These are phyloP conservation scores for Yamadazyma spencermartinsiae DNA, from an alignment of 1,139 yeast species.

Conservation along the genomic window DNA sequence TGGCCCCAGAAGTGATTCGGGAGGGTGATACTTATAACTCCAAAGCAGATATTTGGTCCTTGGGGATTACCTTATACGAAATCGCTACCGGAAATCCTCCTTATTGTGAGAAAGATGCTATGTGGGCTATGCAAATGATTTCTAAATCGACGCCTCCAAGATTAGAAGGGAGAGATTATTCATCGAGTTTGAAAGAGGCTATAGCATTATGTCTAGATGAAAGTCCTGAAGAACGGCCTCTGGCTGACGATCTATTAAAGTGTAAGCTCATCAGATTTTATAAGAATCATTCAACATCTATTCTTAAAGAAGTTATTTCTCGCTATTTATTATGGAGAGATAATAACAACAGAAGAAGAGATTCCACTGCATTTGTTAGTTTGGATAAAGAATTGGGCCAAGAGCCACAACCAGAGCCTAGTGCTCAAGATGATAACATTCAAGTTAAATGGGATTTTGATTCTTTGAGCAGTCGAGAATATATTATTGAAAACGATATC, in stretches of 20 bases:
- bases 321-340: constrained; percentile 83
- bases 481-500: constrained; percentile 66
- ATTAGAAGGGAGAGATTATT: constrained; percentile 84
- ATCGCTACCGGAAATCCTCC: constrained; percentile 98
- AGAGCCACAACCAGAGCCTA: constrained; percentile 17
- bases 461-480: constrained; percentile 70
- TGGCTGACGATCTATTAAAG: constrained; percentile 81
- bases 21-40: constrained; percentile 87
- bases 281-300: constrained; percentile 57
- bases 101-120: constrained; percentile 90
- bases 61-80: constrained; percentile 92
- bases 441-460: constrained; percentile 90
- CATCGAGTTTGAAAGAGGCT: constrained; percentile 76
- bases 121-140: constrained; percentile 91
- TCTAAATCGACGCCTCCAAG: constrained; percentile 94
- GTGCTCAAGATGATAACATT: constrained; percentile 31
- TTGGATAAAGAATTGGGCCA: constrained; percentile 31
- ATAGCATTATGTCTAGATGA: constrained; percentile 93
- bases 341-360: constrained; percentile 49
- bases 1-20: constrained; percentile 98
- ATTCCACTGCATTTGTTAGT: constrained; percentile 38
- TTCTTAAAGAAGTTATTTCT: constrained; percentile 75
- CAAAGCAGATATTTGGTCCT: constrained; percentile 90
- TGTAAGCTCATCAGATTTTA: constrained; percentile 69
- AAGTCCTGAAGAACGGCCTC: constrained; percentile 82